A percentile compares a stretch with the other conserved stretches of the same genome.
phyloP scores from a whole-genome alignment of 306 rosid genomes.

The Cicer bijugum region DNA sequence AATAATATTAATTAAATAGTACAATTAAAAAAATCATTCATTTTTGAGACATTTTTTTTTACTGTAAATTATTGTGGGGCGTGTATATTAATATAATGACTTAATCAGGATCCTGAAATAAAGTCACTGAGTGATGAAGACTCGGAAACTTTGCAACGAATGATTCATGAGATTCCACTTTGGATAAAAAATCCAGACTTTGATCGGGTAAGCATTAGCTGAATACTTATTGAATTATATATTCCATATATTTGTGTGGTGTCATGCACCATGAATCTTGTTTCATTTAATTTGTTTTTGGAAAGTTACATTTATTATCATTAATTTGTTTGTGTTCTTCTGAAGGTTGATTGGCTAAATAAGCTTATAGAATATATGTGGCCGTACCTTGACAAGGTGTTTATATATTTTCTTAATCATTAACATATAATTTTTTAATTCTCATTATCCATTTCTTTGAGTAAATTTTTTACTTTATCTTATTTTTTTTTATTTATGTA shows the following conservation, averaged over 20 bases:
- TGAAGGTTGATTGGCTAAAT: slow-evolving; percentile 88
- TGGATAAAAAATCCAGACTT: slow-evolving; percentile 95
- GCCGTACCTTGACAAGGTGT: slow-evolving; percentile 96
- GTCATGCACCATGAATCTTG: slow-evolving; percentile 1
- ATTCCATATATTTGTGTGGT: background rate
- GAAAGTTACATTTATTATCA: background rate
- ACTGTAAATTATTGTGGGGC: too few relatives aligned
- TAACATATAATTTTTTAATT: background rate
- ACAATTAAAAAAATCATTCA: too few relatives aligned
- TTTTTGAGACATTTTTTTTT: too few relatives aligned
- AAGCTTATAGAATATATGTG: slow-evolving; percentile 78
- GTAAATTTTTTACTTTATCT: background rate
- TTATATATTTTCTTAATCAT: background rate
- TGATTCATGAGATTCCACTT: slow-evolving; percentile 89
- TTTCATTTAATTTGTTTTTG: slow-evolving; percentile 24
- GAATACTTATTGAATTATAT: background rate
- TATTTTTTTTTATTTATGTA: slow-evolving; percentile 12
- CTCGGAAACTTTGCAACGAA: slow-evolving; percentile 62
- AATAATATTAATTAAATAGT: too few relatives aligned
- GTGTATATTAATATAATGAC: too few relatives aligned
- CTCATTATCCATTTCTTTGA: slow-evolving; percentile 1
- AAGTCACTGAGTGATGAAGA: slow-evolving; percentile 76
- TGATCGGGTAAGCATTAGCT: slow-evolving; percentile 65
- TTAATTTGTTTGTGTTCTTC: slow-evolving; percentile 8
- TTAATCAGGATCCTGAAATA: slow-evolving; percentile 58